A percentile compares a stretch with the other conserved stretches of the same genome.
phyloP scores from a whole-genome alignment of 495 filamentous ascomycete genomes.

The Tuber magnatum region DNA sequence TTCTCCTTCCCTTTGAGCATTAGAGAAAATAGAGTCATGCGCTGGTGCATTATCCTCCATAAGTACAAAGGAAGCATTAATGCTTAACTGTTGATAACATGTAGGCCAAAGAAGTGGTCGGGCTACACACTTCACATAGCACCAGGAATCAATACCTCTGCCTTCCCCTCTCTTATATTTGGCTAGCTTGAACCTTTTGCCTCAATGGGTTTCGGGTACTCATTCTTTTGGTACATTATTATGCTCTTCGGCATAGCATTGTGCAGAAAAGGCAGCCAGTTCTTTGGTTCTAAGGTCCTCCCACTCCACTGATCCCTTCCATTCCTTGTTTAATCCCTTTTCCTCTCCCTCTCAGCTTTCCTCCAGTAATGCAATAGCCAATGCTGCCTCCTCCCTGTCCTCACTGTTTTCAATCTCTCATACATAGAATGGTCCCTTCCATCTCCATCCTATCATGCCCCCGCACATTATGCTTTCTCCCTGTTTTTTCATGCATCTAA shows the following conservation, averaged over 20 bases:
- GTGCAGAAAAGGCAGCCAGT: neutral
- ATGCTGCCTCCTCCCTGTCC: neutral
- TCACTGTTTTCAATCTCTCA: neutral
- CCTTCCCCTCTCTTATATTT: neutral
- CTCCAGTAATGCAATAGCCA: constrained; percentile 3
- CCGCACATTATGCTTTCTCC: neutral
- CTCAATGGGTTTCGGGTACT: neutral
- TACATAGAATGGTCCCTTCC: neutral
- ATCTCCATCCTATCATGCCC: neutral
- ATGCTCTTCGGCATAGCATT: neutral
- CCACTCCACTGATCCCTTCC: neutral
- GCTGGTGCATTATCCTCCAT: constrained; percentile 4
- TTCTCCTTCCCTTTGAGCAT: neutral
- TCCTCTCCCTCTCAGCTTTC: constrained; percentile 6
- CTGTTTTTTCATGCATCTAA: constrained; percentile 1
- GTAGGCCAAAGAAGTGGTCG: neutral
- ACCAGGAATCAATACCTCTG: constrained; percentile 5
- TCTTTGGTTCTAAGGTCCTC: neutral
- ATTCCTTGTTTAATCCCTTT: neutral
- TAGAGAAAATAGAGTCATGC: neutral
- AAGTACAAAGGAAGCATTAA: constrained; percentile 1
- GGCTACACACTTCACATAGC: neutral
- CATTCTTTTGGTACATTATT: neutral
- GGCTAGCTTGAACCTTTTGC: neutral
- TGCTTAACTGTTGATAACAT: neutral